phyloP scores from a whole-genome alignment of 345 rosid genomes.

The Zanthoxylum bungeanum region DNA sequence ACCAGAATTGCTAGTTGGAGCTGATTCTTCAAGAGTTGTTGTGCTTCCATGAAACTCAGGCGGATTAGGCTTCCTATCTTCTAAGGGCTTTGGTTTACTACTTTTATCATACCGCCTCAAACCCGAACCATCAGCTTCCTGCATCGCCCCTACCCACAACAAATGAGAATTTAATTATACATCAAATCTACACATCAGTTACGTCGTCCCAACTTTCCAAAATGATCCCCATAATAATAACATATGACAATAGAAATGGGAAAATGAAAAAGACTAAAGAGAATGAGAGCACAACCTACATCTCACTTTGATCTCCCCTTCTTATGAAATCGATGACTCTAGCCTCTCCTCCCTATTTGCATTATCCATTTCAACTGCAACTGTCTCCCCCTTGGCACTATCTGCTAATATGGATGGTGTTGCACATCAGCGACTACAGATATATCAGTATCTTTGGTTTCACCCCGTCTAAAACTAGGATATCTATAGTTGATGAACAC shows the following conservation, averaged over 20 bases:
- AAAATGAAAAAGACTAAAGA: slow-evolving; percentile 20
- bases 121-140: slow-evolving; percentile 66
- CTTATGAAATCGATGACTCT: slow-evolving; percentile 33
- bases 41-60: slow-evolving; percentile 10
- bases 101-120: slow-evolving; percentile 34
- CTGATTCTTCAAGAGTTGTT: slow-evolving; percentile 27
- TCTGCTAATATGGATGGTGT: slow-evolving; percentile 16
- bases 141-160: slow-evolving; percentile 92
- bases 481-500: slow-evolving; percentile 20
- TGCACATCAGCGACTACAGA: slow-evolving; percentile 15
- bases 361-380: slow-evolving; percentile 27
- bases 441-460: slow-evolving; percentile 25
- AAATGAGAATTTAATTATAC: slow-evolving; percentile 70
- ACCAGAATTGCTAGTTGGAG: slow-evolving; percentile 23
- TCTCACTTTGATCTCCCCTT: slow-evolving; percentile 70
- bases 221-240: slow-evolving; percentile 14
- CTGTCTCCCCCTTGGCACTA: slow-evolving; percentile 22
- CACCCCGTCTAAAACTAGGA: slow-evolving; percentile 33
- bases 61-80: slow-evolving; percentile 10
- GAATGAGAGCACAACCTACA: slow-evolving; percentile 69
- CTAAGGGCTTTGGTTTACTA: slow-evolving; percentile 21
- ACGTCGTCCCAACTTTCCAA: slow-evolving; percentile 22
- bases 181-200: slow-evolving; percentile 27
- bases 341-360: slow-evolving; percentile 27
- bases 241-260: slow-evolving; percentile 3